Base-by-base conservation (phyloP, 208 protist genomes). In the Acanthamoeba pearcei region DNA sequence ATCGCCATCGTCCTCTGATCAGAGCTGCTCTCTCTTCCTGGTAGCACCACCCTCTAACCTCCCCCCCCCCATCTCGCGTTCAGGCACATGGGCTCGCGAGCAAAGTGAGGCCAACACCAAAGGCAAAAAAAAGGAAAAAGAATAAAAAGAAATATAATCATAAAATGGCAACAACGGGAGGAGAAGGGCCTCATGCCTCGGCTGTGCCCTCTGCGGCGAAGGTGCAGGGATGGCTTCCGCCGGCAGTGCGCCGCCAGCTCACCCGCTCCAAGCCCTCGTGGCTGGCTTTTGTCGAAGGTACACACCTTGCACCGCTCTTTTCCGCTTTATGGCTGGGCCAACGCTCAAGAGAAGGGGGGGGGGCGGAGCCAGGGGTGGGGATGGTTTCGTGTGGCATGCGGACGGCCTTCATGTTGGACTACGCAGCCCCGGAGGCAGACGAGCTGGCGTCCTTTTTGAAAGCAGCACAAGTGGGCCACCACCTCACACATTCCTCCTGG, bases 61-160 rank as follows among this genome's bases (percentile, higher is more conserved):
- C 53, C 53, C 1, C 5, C 53, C 53, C 68, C 29, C 9, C n/a
- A 2, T 12, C 27, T 2, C 68, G 5, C 42, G 19, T 12, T 1
- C 76, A 85, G 76, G 19, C 76, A 85, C 76, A 85, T 85, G 76
- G 76, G 76, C 24, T 6, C 29, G 66, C 24, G 29, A 74, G 42
- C 38, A 42, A 42, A 42, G 38, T 42, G 38, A 42, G 38, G 3
- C 38, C 38, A n/a, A n/a, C n/a, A n/a, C n/a, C n/a, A n/a, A n/a
- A n/a, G n/a, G n/a, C n/a, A n/a, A n/a, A n/a, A n/a, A n/a, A n/a
- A n/a, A n/a, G n/a, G n/a, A n/a, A n/a, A n/a, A n/a, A n/a, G n/a
- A n/a, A n/a, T n/a, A n/a, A 3, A 80, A 80, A 80, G 27, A 80
- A 80, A 80, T 3, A 80, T 46, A 80, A 80, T 80, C 5, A 51